Percentiles rank a stretch among this genome's conserved stretches.
phyloP scores from a whole-genome alignment of 225 moss, liverwort and hornwort genomes.

The Neckera pumila region DNA sequence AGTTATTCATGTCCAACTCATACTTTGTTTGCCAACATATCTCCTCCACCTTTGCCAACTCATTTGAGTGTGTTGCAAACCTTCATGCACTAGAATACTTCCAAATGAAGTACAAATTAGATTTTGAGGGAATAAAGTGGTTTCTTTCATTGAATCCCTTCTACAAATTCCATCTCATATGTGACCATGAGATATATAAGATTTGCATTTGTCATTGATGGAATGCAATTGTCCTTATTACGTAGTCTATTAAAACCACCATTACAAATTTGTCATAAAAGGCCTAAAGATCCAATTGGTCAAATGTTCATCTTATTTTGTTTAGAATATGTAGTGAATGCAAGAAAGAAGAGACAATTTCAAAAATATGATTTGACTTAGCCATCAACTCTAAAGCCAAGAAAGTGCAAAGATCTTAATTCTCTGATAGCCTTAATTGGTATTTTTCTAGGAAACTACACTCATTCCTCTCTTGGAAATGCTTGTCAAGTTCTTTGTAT shows the following conservation, averaged over 20 bases:
- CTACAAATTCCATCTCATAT: neutral
- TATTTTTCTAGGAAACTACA: neutral
- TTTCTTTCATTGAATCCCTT: neutral
- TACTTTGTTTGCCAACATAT: neutral
- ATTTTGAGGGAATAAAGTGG: neutral
- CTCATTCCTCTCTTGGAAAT: neutral
- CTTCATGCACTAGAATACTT: neutral
- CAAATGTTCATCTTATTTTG: neutral
- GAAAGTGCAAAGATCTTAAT: neutral
- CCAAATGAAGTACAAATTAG: neutral
- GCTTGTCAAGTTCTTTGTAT: neutral
- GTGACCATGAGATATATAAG: neutral
- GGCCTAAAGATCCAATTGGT: neutral
- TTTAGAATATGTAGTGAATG: neutral
- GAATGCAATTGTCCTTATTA: neutral
- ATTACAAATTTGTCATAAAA: neutral
- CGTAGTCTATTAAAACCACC: neutral
- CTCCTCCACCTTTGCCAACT: neutral
- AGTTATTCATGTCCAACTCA: neutral
- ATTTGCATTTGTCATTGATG: neutral
- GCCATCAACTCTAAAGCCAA: slow-evolving; percentile 4
- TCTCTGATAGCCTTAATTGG: slow-evolving; percentile 10
- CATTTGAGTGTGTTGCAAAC: neutral
- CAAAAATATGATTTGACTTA: slow-evolving; percentile 12
- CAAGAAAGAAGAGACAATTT: neutral